These are phyloP conservation scores for Lignosus rhinocerotis DNA, from an alignment of 1,284 basidiomycete species.

Conservation along the genomic window DNA sequence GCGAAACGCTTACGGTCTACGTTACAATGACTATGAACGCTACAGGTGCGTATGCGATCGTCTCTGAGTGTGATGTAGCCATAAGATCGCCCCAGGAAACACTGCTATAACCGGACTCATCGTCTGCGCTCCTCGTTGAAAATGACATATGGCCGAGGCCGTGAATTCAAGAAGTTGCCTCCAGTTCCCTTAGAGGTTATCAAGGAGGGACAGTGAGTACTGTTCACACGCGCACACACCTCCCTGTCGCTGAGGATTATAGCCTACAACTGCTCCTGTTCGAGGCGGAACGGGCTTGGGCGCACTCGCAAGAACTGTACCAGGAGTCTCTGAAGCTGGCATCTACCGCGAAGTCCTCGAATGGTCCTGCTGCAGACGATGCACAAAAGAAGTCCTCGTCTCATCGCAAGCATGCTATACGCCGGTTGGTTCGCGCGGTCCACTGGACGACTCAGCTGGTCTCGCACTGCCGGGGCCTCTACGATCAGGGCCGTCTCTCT, in stretches of 20 bases:
- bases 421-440: slow-evolving; percentile 84
- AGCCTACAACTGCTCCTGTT: slow-evolving; percentile 85
- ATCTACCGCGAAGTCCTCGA: slow-evolving; percentile 30
- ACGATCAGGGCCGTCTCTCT: slow-evolving; percentile 51
- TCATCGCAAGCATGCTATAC: slow-evolving; percentile 73
- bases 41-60: slow-evolving; percentile 61
- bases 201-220: slow-evolving; percentile 79
- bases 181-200: slow-evolving; percentile 62
- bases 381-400: slow-evolving; percentile 49
- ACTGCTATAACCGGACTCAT: slow-evolving; percentile 89
- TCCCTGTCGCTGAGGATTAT: not conserved
- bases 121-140: slow-evolving; percentile 82
- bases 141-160: slow-evolving; percentile 86
- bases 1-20: slow-evolving; percentile 86
- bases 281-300: slow-evolving; percentile 91
- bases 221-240: not conserved
- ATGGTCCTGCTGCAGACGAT: slow-evolving; percentile 38
- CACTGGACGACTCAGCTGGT: slow-evolving; percentile 82
- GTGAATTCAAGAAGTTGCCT: slow-evolving; percentile 84
- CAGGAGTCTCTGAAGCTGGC: slow-evolving; percentile 53
- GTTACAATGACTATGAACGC: slow-evolving; percentile 85
- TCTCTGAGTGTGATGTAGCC: not conserved
- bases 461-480: slow-evolving; percentile 71
- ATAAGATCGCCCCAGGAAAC: slow-evolving; percentile 56
- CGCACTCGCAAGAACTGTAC: slow-evolving; percentile 82